Conservation (phyloP, 2,329 filamentous ascomycete species). For the Paracoccidioides brasiliensis region DNA sequence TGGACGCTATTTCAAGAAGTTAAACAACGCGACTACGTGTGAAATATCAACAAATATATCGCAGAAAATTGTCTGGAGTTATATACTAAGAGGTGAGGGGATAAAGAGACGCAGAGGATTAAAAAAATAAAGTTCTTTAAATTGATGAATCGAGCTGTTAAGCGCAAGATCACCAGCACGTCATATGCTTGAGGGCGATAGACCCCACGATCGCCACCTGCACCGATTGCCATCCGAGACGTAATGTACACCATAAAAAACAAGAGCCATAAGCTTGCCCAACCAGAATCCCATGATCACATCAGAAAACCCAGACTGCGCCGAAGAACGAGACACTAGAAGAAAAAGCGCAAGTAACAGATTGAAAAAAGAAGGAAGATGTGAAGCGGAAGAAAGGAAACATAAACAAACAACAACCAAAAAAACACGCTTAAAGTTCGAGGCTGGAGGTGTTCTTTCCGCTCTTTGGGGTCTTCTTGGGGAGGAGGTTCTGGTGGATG, state of each 20-base stretch:
- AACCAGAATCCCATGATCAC: conserved; percentile 66
- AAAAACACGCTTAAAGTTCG: conserved; percentile 67
- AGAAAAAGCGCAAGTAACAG: conserved; percentile 39
- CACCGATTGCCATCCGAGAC: conserved; percentile 40
- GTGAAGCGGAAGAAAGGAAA: conserved; percentile 30
- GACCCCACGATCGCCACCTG: conserved; percentile 16
- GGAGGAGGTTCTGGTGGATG: conserved; percentile 95
- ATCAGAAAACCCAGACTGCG: conserved; percentile 57
- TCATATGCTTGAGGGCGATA: conserved; percentile 7
- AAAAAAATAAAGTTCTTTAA: neutral
- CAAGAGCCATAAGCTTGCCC: conserved; percentile 42
- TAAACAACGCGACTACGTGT: no score
- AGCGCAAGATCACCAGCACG: neutral
- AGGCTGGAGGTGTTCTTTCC: conserved; percentile 70
- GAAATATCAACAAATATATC: no score
- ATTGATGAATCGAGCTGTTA: conserved; percentile 1
- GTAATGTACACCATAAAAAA: conserved; percentile 50
- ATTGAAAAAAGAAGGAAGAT: conserved; percentile 11
- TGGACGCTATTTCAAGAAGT: no score
- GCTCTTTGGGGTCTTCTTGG: conserved; percentile 96
- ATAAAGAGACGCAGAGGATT: neutral
- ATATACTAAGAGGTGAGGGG: neutral
- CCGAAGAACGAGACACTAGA: conserved; percentile 52
- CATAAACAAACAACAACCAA: conserved; percentile 41
- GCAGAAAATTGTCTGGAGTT: no score